Base-by-base conservation (phyloP, 306 rosid genomes). In the Hylodesmum podocarpum region DNA sequence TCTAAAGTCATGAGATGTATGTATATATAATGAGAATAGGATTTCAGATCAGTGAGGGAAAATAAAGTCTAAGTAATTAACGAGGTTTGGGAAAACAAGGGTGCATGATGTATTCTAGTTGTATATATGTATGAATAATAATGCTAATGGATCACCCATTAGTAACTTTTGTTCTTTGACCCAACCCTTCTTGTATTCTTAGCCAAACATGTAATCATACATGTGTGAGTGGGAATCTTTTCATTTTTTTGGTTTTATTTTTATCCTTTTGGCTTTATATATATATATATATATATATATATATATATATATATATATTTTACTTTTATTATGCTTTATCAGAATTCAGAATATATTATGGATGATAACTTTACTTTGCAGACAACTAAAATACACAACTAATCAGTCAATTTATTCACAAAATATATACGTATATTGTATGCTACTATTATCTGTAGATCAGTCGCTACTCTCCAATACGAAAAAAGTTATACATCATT, bases 171-270 rank as follows among this genome's bases (percentile, higher is more conserved):
- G 53, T 77, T 78, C 74, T 78, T 82, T 81, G 84, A 81, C 81
- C 69, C 69, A 46, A 66, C 80, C 77, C 74, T 65, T 25, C 66
- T 18, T 66, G 67, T 62, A 64, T 47, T 69, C 72, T 78, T 84
- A 63, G 85, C 81, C 88, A 81, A 81, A 81, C 27, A 61, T 29
- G 88, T 81, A 81, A 81, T 84, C 50, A 81, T 85, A 74, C 8
- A 40, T 3, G 22, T 27, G 37, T 62, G 62, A 76, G 85, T 65
- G 80, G 80, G 71, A 72, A 13, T 31, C 61, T 31, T 75, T 19
- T 75, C 44, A 59, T 72, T 58, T 82, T 21, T 2, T 0, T 10
- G n/a, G n/a, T 57, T 36, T 77, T 22, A 14, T 46, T 7, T 7
- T 27, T 11, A 28, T 8, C 8, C 4, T 64, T 28, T 69, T 50